Evolutionary conservation across 73 alveolate species (phyloP).

Genomic region (Paramecium biaurelia): DNA sequence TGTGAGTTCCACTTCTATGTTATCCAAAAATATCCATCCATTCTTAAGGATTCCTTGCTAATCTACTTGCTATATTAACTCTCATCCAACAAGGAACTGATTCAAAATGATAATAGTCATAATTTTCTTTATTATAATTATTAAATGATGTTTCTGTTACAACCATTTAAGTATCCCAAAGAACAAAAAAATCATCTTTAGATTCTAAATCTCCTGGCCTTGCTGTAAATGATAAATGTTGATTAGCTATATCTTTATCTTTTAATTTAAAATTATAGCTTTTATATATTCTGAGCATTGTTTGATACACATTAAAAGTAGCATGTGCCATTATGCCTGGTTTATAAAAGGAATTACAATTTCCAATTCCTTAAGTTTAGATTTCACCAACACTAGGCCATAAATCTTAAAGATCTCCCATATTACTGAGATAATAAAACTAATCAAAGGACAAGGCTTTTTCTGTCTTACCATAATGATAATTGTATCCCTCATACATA

Average conservation of each 20-base stretch:
- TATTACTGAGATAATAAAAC: conserved; percentile 48
- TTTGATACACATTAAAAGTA: conserved; percentile 39
- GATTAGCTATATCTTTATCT: background rate
- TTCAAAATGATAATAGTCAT: conserved; percentile 32
- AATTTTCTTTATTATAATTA: conserved; percentile 40
- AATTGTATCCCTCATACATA: conserved; percentile 53
- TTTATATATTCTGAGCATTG: conserved; percentile 52
- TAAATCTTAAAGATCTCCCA: conserved; percentile 58
- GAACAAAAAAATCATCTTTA: conserved; percentile 47
- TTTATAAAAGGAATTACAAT: background rate
- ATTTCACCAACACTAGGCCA: background rate
- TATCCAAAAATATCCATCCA: background rate
- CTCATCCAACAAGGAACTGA: conserved; percentile 62
- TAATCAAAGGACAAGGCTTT: conserved; percentile 38
- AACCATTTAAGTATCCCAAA: conserved; percentile 23
- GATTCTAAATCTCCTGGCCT: conserved; percentile 61
- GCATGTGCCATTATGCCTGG: conserved; percentile 39
- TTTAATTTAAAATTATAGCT: conserved; percentile 26
- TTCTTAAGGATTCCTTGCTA: conserved; percentile 18
- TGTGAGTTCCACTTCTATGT: conserved; percentile 60
- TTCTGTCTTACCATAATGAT: background rate
- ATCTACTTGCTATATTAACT: conserved; percentile 59
- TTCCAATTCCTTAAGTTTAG: background rate
- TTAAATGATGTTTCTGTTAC: conserved; percentile 43
- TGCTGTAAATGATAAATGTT: conserved; percentile 24